A percentile compares a stretch with the other conserved stretches of the same genome.
These are phyloP conservation scores for Calonectria pteridis DNA, from an alignment of 2,329 filamentous ascomycete genomes.

Conservation along the genomic window DNA sequence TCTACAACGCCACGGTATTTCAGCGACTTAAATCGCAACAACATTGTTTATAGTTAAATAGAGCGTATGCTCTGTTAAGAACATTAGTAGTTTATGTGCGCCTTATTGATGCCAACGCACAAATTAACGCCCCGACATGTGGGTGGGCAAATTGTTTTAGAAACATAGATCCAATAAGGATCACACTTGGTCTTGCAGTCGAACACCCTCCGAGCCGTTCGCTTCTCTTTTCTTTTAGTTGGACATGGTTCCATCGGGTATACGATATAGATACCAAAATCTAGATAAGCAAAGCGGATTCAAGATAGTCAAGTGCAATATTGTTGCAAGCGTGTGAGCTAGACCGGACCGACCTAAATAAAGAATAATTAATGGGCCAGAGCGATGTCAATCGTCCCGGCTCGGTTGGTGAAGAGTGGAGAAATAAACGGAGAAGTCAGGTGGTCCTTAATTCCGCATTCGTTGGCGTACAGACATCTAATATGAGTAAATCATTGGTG, in stretches of 20 bases:
- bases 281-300: too few species aligned
- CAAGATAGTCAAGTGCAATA: too few species aligned
- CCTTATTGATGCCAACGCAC: not conserved
- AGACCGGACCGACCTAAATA: too few species aligned
- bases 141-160: not conserved
- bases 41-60: not conserved
- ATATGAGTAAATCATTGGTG: not conserved
- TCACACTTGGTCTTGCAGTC: too few species aligned
- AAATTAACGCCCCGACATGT: not conserved
- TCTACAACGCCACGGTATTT: too few species aligned
- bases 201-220: too few species aligned
- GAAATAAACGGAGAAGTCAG: not conserved
- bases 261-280: too few species aligned
- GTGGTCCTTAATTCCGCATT: too few species aligned
- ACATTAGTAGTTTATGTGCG: not conserved
- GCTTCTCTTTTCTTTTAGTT: too few species aligned
- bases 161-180: not conserved
- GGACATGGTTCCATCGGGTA: too few species aligned
- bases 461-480: not conserved
- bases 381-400: not conserved
- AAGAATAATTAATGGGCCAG: not conserved
- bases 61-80: not conserved
- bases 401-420: not conserved
- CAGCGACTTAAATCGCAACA: not conserved
- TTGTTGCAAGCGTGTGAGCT: too few species aligned